These are phyloP conservation scores for Centaurea solstitialis DNA, from an alignment of 129 eudicot species.

Conservation along the genomic window DNA sequence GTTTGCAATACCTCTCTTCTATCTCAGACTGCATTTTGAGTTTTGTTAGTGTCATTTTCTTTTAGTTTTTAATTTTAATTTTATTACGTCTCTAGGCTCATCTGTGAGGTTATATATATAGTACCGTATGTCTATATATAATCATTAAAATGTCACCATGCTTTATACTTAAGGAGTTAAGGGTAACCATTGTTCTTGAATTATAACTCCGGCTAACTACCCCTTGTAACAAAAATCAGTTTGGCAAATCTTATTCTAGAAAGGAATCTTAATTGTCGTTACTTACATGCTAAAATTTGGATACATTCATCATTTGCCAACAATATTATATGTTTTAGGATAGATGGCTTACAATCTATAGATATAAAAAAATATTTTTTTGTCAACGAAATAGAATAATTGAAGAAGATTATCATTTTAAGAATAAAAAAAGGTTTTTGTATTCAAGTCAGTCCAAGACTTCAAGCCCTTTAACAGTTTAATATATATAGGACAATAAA, in stretches of 20 bases:
- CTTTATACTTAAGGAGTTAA: neutral
- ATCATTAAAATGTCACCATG: no score
- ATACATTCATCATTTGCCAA: neutral
- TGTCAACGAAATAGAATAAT: slow-evolving; percentile 1
- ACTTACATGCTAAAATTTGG: neutral
- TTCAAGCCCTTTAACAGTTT: neutral
- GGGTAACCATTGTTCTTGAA: neutral
- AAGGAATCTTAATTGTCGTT: neutral
- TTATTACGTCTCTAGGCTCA: no score
- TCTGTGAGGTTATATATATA: no score
- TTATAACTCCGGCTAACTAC: neutral
- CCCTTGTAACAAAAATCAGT: neutral
- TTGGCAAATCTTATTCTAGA: neutral
- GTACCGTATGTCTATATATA: no score
- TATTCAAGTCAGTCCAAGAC: slow-evolving; percentile 4
- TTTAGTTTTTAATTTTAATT: no score
- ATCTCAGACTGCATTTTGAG: no score
- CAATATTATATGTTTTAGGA: neutral
- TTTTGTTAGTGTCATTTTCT: no score
- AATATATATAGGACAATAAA: neutral
- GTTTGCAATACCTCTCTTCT: no score
- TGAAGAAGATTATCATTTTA: neutral
- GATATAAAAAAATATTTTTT: neutral
- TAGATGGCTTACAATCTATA: slow-evolving; percentile 12
- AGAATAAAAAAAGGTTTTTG: slow-evolving; percentile 1